Evolutionary conservation across 192 early-diverging fungal species (phyloP).

Genomic region (Phlyctochytrium planicorne): DNA sequence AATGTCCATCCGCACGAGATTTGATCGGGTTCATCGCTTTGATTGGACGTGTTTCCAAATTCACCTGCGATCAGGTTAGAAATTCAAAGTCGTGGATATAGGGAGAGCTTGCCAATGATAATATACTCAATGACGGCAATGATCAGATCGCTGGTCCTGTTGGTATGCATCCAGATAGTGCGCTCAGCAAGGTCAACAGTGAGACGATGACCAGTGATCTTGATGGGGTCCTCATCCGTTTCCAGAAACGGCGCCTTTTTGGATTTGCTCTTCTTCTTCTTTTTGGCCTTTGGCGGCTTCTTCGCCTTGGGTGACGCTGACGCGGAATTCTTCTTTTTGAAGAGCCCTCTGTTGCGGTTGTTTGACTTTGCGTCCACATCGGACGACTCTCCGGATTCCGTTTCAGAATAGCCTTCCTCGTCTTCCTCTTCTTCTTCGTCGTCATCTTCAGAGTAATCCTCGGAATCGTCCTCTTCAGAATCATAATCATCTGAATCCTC

Average conservation of each 20-base stretch:
- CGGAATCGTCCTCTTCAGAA: slow-evolving; percentile 4
- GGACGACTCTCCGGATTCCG: no score
- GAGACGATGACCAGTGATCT: slow-evolving; percentile 26
- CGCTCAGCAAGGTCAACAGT: slow-evolving; percentile 23
- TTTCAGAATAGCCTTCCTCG: slow-evolving; percentile 19
- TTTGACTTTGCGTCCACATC: no score
- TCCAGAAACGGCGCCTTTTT: neutral
- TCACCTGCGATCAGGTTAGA: neutral
- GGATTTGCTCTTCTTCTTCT: slow-evolving; percentile 9
- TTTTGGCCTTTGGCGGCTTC: slow-evolving; percentile 2
- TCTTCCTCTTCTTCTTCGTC: neutral
- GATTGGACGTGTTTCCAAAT: neutral
- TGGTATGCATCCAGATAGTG: slow-evolving; percentile 41
- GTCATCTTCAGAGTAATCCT: slow-evolving; percentile 4
- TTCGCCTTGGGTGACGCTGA: no score
- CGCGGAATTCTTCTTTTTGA: no score
- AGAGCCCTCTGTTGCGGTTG: no score
- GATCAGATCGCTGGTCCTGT: slow-evolving; percentile 21
- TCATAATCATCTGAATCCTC: neutral
- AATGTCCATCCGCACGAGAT: slow-evolving; percentile 50
- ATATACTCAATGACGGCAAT: slow-evolving; percentile 38
- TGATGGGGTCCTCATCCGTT: neutral
- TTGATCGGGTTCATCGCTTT: slow-evolving; percentile 13
- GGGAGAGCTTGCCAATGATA: slow-evolving; percentile 15
- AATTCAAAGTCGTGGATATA: neutral